phyloP scores from a whole-genome alignment of 305 asterid genomes.

The Fraxinus greggii region DNA sequence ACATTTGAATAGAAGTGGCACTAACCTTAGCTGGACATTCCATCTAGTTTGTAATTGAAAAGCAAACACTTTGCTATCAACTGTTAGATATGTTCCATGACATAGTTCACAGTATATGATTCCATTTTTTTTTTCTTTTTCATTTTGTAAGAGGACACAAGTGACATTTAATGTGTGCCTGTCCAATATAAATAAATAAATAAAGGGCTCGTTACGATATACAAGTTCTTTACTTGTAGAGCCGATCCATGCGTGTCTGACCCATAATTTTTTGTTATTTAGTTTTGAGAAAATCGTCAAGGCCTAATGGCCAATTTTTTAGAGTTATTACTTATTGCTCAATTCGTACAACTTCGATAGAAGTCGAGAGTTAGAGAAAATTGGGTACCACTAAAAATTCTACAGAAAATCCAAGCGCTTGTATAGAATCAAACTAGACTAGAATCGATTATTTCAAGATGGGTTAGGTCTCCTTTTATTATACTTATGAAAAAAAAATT shows the following conservation, averaged over 20 bases:
- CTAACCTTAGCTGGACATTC: neutral
- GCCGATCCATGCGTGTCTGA: neutral
- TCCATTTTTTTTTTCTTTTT: slow-evolving; percentile 6
- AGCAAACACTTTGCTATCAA: neutral
- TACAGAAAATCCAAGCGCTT: neutral
- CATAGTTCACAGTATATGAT: slow-evolving; percentile 20
- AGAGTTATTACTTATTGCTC: neutral
- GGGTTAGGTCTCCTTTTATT: neutral
- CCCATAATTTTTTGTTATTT: neutral
- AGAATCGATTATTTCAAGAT: neutral
- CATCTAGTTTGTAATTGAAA: neutral
- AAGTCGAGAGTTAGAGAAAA: neutral
- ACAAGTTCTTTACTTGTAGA: neutral
- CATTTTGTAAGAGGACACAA: neutral
- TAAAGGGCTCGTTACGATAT: neutral
- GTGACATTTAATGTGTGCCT: neutral
- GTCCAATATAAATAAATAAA: neutral
- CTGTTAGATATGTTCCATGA: neutral
- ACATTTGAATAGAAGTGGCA: neutral
- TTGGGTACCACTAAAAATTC: neutral
- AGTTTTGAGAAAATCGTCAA: neutral
- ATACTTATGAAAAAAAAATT: neutral
- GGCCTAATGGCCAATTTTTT: neutral
- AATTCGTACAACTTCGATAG: neutral
- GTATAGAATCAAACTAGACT: neutral